Evolutionary conservation across 805 yeast genomes (phyloP).

Genomic region (Nakazawaea ernobii): DNA sequence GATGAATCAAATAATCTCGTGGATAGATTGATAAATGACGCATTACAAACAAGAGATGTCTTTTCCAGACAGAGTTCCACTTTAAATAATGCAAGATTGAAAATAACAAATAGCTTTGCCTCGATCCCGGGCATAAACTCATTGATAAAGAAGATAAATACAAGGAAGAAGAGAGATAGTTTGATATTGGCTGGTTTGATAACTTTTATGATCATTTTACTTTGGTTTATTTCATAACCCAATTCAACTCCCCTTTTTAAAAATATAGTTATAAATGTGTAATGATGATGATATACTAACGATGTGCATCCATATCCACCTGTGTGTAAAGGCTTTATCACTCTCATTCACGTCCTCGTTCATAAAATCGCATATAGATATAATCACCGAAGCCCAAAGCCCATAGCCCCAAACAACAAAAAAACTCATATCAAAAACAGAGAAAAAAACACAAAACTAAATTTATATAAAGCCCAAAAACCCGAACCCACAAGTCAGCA

Average conservation of each 20-base stretch:
- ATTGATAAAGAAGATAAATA: conserved; percentile 72
- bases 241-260: not conserved
- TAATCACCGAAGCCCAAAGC: too few relatives aligned
- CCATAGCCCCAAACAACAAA: too few relatives aligned
- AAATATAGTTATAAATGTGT: not conserved
- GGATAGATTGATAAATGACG: conserved; percentile 76
- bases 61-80: conserved; percentile 63
- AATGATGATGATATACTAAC: not conserved
- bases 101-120: conserved; percentile 54
- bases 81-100: conserved; percentile 57
- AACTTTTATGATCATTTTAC: conserved; percentile 61
- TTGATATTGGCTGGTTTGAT: conserved; percentile 74
- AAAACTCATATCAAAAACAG: too few relatives aligned
- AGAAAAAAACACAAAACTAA: too few relatives aligned
- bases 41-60: conserved; percentile 86
- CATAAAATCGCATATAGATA: too few relatives aligned
- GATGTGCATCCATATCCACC: too few relatives aligned
- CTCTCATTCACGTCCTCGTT: too few relatives aligned
- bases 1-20: conserved; percentile 70
- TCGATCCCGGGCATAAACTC: conserved; percentile 80
- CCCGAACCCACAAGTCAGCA: too few relatives aligned
- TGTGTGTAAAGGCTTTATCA: too few relatives aligned
- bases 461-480: too few relatives aligned
- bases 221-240: conserved; percentile 32
- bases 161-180: conserved; percentile 85